A percentile compares a stretch with the other conserved stretches of the same genome.
Evolutionary conservation across 2,329 filamentous ascomycete species (phyloP).

Genomic region (Exophiala calicioides): DNA sequence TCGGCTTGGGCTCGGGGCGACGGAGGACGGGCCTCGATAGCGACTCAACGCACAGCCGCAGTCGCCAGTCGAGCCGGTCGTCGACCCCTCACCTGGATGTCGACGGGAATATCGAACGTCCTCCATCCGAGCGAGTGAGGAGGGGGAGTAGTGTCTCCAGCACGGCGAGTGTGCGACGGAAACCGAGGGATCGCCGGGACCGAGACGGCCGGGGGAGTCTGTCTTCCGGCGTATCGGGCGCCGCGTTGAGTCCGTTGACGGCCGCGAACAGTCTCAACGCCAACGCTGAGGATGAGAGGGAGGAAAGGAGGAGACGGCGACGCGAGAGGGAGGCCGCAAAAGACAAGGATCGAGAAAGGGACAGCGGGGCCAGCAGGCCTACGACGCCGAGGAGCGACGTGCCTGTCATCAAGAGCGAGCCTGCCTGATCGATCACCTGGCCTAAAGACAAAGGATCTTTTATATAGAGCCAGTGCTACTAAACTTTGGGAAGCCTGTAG

Average conservation of each 20-base stretch:
- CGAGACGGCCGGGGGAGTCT: no score
- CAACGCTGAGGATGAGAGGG: conserved; percentile 15
- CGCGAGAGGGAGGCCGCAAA: conserved; percentile 18
- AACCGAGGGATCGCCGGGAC: conserved; percentile 11
- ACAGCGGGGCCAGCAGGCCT: no score
- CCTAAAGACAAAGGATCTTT: no score
- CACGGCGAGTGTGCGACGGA: conserved; percentile 25
- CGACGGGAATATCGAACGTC: conserved; percentile 18
- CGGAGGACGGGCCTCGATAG: conserved; percentile 16
- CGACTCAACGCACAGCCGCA: conserved; percentile 28
- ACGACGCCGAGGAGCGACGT: no score
- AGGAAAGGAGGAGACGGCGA: conserved; percentile 16
- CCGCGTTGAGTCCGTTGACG: conserved; percentile 18
- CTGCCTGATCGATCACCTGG: no score
- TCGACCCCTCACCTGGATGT: conserved; percentile 29
- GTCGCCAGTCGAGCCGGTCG: conserved; percentile 28
- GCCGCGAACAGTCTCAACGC: conserved; percentile 6
- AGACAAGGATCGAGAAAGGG: no score
- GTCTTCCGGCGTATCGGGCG: no score
- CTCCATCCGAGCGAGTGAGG: conserved; percentile 24
- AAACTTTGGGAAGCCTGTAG: no score
- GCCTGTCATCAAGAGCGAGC: no score
- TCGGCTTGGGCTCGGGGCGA: conserved; percentile 7
- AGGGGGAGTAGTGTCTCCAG: conserved; percentile 31
- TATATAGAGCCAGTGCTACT: no score